Conservation (phyloP, 345 rosid genomes). For the Acer campestre region DNA sequence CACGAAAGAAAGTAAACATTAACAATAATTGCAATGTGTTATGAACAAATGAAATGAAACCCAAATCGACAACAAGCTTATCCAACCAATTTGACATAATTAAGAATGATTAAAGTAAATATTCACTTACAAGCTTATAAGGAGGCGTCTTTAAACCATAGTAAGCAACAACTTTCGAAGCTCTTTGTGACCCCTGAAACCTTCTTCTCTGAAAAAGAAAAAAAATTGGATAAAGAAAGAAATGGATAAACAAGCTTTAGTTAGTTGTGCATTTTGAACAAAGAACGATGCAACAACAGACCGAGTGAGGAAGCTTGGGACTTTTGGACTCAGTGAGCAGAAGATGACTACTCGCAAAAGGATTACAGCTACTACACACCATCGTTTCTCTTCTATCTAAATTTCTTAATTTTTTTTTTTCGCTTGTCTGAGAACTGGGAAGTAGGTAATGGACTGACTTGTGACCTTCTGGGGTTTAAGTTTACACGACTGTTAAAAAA, state of each 20-base stretch:
- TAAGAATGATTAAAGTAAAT: background rate
- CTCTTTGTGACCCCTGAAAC: background rate
- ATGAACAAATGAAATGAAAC: too few species aligned
- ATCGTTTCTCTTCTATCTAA: constrained; percentile 1
- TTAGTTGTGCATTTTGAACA: background rate
- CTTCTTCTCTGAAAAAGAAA: constrained; percentile 25
- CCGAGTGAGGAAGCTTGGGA: constrained; percentile 25
- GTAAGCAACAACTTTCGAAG: constrained; percentile 59
- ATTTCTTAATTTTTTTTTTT: background rate
- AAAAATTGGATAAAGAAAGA: constrained; percentile 6
- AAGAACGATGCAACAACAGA: constrained; percentile 4
- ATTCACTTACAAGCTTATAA: constrained; percentile 70
- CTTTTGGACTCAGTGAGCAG: constrained; percentile 6
- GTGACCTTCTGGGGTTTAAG: too few species aligned
- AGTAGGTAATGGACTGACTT: too few species aligned
- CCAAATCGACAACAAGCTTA: background rate
- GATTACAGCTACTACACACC: constrained; percentile 8
- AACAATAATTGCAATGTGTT: too few species aligned
- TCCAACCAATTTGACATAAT: background rate
- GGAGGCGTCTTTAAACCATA: constrained; percentile 86
- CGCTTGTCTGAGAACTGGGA: too few species aligned
- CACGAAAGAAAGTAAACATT: too few species aligned
- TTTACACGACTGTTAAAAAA: too few species aligned
- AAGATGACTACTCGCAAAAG: background rate
- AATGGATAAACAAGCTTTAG: background rate